A percentile compares a stretch with the other conserved stretches of the same genome.
Conservation (phyloP, 139 green algal genomes). For the Picochlorum sp. region DNA sequence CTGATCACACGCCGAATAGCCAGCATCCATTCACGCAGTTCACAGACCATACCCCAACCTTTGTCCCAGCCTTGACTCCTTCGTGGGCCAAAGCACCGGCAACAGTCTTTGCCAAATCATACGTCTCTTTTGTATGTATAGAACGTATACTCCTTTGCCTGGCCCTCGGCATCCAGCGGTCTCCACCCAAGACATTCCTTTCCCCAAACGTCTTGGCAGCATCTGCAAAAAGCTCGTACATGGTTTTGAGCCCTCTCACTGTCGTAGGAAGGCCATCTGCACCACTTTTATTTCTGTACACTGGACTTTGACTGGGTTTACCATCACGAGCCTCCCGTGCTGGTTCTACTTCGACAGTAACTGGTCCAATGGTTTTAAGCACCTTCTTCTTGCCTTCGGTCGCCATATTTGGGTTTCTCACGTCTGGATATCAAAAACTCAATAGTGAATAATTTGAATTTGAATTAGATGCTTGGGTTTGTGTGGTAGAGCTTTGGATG, state of each 20-base stretch:
- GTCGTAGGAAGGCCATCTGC: constrained; percentile 2
- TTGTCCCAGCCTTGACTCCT: constrained; percentile 30
- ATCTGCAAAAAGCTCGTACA: constrained; percentile 66
- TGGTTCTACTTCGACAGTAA: constrained; percentile 6
- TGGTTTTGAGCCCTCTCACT: constrained; percentile 35
- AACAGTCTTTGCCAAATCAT: constrained; percentile 23
- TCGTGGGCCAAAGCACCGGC: constrained; percentile 19
- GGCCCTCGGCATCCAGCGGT: constrained; percentile 26
- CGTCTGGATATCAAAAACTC: too few relatives aligned
- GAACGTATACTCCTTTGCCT: constrained; percentile 27
- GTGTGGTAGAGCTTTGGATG: too few relatives aligned
- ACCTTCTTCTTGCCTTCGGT: background rate
- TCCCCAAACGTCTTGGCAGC: constrained; percentile 38
- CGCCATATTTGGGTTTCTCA: too few relatives aligned
- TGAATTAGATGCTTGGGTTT: too few relatives aligned
- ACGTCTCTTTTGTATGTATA: constrained; percentile 47
- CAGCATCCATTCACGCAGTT: constrained; percentile 91
- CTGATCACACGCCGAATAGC: constrained; percentile 58
- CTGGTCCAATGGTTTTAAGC: constrained; percentile 4
- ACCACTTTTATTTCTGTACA: constrained; percentile 4
- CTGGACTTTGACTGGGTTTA: constrained; percentile 6
- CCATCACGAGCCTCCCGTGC: background rate
- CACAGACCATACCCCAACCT: constrained; percentile 61
- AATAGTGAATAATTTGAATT: too few relatives aligned
- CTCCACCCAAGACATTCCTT: constrained; percentile 26